phyloP scores from a whole-genome alignment of 2,329 filamentous ascomycete species.

The Chaetomiaceae sp. region DNA sequence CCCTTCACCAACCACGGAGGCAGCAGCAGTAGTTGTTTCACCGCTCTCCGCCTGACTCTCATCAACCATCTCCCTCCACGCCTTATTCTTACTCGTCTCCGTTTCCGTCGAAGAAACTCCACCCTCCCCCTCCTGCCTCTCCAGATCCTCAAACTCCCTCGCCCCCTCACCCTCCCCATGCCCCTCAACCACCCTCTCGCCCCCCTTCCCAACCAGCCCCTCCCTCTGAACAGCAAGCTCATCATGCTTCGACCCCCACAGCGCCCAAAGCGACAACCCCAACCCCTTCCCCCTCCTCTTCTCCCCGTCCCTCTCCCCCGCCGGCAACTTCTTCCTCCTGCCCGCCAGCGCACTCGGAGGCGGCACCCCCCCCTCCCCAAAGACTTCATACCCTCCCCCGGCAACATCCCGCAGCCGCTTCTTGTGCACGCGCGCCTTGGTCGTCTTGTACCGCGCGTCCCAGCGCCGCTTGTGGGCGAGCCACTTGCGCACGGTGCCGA shows the following conservation, averaged over 20 bases:
- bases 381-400: constrained; percentile 61
- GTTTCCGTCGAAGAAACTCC: constrained; percentile 37
- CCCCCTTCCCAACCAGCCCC: constrained; percentile 43
- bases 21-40: background rate
- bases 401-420: constrained; percentile 68
- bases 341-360: constrained; percentile 81
- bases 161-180: constrained; percentile 37
- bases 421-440: constrained; percentile 69
- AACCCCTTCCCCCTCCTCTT: constrained; percentile 54
- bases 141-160: constrained; percentile 38
- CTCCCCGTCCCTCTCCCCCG: constrained; percentile 31
- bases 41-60: constrained; percentile 30
- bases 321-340: constrained; percentile 40
- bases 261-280: constrained; percentile 77
- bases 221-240: constrained; percentile 63
- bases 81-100: background rate
- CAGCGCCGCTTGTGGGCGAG: constrained; percentile 66
- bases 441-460: constrained; percentile 66
- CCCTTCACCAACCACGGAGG: constrained; percentile 1
- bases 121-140: constrained; percentile 43
- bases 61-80: constrained; percentile 1
- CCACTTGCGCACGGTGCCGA: constrained; percentile 78
- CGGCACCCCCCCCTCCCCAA: constrained; percentile 67
- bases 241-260: constrained; percentile 88
- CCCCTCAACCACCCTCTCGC: constrained; percentile 36